These are phyloP conservation scores for Neonectria faginata DNA, from an alignment of 2,329 filamentous ascomycete species.

Conservation along the genomic window DNA sequence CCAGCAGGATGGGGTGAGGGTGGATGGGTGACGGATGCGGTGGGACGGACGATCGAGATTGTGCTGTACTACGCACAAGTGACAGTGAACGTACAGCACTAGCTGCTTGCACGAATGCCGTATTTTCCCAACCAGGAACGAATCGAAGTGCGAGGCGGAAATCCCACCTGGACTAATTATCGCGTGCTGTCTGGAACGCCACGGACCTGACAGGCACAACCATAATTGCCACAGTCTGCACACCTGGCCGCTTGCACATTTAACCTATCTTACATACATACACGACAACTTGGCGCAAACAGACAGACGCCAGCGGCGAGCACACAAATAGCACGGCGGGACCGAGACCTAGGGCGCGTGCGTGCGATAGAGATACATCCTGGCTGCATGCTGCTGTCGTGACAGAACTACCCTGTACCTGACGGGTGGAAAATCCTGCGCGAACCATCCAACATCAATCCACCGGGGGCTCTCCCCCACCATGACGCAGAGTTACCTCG, in stretches of 20 bases:
- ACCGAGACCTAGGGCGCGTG: slow-evolving; percentile 4
- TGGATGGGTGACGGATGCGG: neutral
- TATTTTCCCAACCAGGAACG: neutral
- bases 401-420: slow-evolving; percentile 29
- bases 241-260: neutral
- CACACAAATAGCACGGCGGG: slow-evolving; percentile 15
- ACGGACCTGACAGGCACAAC: neutral
- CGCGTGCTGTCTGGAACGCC: neutral
- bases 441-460: slow-evolving; percentile 10
- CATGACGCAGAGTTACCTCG: slow-evolving; percentile 15
- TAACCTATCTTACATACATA: neutral
- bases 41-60: slow-evolving; percentile 12
- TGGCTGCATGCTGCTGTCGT: slow-evolving; percentile 21
- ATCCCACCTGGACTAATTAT: neutral
- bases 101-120: neutral
- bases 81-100: neutral
- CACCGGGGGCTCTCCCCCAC: slow-evolving; percentile 7
- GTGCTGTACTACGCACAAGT: neutral
- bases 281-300: neutral
- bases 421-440: slow-evolving; percentile 18
- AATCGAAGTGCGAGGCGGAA: neutral
- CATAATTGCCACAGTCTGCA: neutral
- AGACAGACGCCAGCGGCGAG: neutral
- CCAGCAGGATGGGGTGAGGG: slow-evolving; percentile 11
- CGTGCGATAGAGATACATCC: slow-evolving; percentile 9